Percentiles rank a stretch among this genome's conserved stretches.
Conservation (phyloP, 2,329 filamentous ascomycete species). For the Xylaria sp. region DNA sequence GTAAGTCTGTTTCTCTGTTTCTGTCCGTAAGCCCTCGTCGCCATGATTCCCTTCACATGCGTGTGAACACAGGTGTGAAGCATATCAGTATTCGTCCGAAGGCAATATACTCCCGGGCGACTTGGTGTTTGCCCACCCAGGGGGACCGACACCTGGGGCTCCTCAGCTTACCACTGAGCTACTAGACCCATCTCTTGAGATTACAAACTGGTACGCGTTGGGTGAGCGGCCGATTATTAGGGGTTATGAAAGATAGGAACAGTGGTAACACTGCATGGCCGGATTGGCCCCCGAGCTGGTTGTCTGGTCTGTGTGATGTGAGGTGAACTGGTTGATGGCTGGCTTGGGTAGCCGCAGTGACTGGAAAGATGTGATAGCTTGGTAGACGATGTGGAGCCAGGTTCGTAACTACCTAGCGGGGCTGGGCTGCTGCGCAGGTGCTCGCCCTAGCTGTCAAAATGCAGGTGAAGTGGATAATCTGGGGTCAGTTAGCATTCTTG, state of each 20-base stretch:
- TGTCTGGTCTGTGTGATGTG: not conserved
- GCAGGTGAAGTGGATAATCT: not conserved
- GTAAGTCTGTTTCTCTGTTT: not conserved
- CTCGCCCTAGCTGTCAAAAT: not conserved
- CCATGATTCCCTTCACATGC: no score
- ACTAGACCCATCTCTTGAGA: not conserved
- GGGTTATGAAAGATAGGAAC: not conserved
- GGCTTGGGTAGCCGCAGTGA: no score
- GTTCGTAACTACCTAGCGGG: not conserved
- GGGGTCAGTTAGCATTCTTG: not conserved
- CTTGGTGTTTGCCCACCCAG: not conserved
- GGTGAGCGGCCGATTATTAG: not conserved
- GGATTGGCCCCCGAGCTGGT: not conserved
- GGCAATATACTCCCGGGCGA: not conserved
- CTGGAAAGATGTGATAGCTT: not conserved
- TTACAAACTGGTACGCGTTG: conserved; percentile 1
- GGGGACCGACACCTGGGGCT: not conserved
- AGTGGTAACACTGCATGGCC: not conserved
- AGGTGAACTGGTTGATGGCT: not conserved
- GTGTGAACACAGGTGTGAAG: no score
- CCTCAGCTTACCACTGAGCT: not conserved
- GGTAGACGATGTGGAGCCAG: not conserved
- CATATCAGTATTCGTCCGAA: no score
- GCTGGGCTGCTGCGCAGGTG: not conserved
- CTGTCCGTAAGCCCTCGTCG: no score